phyloP scores from a whole-genome alignment of 78 protist genomes.

The Cyanophora paradoxa region DNA sequence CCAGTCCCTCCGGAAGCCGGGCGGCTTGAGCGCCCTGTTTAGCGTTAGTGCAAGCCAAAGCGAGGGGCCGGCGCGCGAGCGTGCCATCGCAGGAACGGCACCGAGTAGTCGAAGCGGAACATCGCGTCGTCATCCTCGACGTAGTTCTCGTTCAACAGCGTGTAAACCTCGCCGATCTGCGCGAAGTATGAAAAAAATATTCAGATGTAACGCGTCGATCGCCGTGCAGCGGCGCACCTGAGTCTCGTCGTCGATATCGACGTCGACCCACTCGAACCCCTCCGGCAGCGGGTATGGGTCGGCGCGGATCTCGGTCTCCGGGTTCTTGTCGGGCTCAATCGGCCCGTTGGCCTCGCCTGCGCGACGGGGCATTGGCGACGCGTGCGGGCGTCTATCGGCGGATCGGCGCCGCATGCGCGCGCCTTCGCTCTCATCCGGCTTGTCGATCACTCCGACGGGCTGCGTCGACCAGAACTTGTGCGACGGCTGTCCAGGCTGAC shows the following conservation, averaged over 20 bases:
- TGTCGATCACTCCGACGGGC: slow-evolving; percentile 70
- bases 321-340: slow-evolving; percentile 51
- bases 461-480: slow-evolving; percentile 87
- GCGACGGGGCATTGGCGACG: neutral
- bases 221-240: slow-evolving; percentile 18
- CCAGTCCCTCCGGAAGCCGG: slow-evolving; percentile 48
- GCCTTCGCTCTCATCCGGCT: neutral
- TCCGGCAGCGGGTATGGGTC: slow-evolving; percentile 83
- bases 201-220: neutral
- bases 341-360: slow-evolving; percentile 49
- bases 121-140: slow-evolving; percentile 95
- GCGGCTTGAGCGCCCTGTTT: slow-evolving; percentile 6
- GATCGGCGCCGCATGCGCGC: neutral
- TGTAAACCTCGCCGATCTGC: neutral
- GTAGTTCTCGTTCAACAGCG: slow-evolving; percentile 78
- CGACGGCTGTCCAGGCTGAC: too few species aligned
- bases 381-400: neutral
- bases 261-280: slow-evolving; percentile 72
- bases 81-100: slow-evolving; percentile 82
- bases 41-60: neutral
- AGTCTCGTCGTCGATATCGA: slow-evolving; percentile 47
- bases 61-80: neutral
- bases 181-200: neutral
- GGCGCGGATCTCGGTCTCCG: slow-evolving; percentile 53
- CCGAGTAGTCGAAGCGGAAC: slow-evolving; percentile 96